phyloP scores from a whole-genome alignment of 345 rosid species.

The Sonneratia alba region DNA sequence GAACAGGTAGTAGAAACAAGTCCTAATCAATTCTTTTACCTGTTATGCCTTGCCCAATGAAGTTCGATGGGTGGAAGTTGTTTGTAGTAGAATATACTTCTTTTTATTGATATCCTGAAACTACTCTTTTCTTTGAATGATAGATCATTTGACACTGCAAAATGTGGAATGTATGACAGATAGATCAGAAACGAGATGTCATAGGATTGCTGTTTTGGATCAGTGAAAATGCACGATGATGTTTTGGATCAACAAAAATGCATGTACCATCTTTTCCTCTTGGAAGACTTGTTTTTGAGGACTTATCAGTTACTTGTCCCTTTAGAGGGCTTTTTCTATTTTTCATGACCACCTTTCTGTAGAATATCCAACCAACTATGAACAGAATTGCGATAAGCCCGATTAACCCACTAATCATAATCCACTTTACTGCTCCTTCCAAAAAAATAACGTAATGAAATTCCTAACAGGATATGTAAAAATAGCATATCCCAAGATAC shows the following conservation, averaged over 20 bases:
- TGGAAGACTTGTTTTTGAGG: conserved; percentile 3
- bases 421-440: conserved; percentile 19
- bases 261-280: conserved; percentile 9
- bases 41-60: conserved; percentile 55
- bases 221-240: not conserved
- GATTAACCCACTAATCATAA: conserved; percentile 20
- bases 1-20: not conserved
- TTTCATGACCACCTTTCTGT: conserved; percentile 7
- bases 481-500: not conserved
- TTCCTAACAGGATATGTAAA: not conserved
- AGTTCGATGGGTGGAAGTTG: conserved; percentile 36
- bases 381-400: conserved; percentile 18
- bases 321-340: conserved; percentile 1
- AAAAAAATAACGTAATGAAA: not conserved
- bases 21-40: conserved; percentile 25
- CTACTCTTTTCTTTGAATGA: conserved; percentile 13
- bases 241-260: no score
- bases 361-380: conserved; percentile 22
- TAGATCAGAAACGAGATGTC: not conserved
- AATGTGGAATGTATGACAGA: not conserved
- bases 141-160: conserved; percentile 16
- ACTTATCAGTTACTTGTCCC: not conserved
- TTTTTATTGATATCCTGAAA: conserved; percentile 27
- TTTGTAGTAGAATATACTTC: conserved; percentile 45
- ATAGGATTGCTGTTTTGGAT: not conserved